phyloP scores from a whole-genome alignment of 805 yeast species.

The Myxozyma vanderwaltii region DNA sequence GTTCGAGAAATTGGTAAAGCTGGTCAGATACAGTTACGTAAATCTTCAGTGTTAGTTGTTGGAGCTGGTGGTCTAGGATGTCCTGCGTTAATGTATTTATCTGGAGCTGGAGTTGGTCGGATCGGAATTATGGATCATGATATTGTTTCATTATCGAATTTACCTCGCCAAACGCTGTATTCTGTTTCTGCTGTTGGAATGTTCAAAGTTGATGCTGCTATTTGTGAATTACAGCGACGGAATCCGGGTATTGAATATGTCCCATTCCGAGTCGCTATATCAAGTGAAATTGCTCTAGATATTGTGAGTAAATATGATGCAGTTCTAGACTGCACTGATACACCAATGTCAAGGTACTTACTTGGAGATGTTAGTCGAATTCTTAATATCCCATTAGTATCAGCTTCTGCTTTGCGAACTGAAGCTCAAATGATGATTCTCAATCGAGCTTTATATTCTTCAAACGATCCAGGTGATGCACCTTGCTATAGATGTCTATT shows the following conservation, averaged over 20 bases:
- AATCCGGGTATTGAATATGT: constrained; percentile 69
- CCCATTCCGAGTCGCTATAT: constrained; percentile 11
- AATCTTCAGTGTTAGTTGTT: constrained; percentile 66
- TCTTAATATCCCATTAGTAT: constrained; percentile 58
- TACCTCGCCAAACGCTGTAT: constrained; percentile 89
- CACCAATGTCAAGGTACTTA: constrained; percentile 83
- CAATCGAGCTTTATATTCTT: constrained; percentile 44
- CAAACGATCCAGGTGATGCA: constrained; percentile 43
- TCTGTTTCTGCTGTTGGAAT: constrained; percentile 64
- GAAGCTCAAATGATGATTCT: constrained; percentile 88
- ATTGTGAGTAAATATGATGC: constrained; percentile 69
- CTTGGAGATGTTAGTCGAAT: constrained; percentile 79
- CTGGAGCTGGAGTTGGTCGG: constrained; percentile 80
- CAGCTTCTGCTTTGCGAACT: constrained; percentile 88
- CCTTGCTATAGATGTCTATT: constrained; percentile 96
- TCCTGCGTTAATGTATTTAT: constrained; percentile 81
- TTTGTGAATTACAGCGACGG: constrained; percentile 39
- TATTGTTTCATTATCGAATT: constrained; percentile 75
- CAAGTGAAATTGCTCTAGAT: constrained; percentile 60
- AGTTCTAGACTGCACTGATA: constrained; percentile 91
- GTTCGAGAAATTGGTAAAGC: constrained; percentile 71
- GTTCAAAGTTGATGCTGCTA: constrained; percentile 79
- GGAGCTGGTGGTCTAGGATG: constrained; percentile 99
- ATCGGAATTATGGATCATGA: constrained; percentile 90
- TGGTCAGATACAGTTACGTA: constrained; percentile 61